Evolutionary conservation across 805 yeast genomes (phyloP), one percentile per base, ranked within the genome.

Genomic region (Zygosaccharomyces pseudorouxii): DNA sequence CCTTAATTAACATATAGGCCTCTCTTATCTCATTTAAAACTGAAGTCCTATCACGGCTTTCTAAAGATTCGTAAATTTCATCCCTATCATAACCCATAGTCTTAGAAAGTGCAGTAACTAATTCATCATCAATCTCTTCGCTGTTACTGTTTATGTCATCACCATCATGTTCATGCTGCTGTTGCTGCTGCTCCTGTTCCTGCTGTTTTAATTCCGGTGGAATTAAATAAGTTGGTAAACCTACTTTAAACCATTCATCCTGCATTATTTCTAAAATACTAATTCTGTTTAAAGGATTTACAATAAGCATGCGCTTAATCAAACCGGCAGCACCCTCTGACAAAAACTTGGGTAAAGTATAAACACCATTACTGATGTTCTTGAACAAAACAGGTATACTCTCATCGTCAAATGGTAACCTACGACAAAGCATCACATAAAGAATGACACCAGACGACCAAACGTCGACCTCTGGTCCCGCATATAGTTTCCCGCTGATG

Each of bases 401-500:
- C 63, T 90, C 98, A 68, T 90, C 98, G 69, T 90, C 98, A 66
- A 90, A 90, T 11, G 98, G 98, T 59, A 90, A 76, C 58, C 97
- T 76, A 35, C 98, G 97, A 69, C 97, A 90, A 45, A 92, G 75
- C 97, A 90, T 90, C 46, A 90, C 98, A 59, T 90, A 92, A 47
- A 90, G 73, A 42, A 92, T 89, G 35, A 92, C 97, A 60, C 98
- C 98, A 63, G 96, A 86, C 0, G 95, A 86, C 98, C 98, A 90
- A 47, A 90, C 97, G 67, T 90, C 98, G 42, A 92, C 97, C 69
- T 92, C 97, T 2, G 98, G 97, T 8, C 98, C 98, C 2, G 97
- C 98, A 59, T 90, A 92, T 46, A 92, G 75, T 65, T 92, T 89
- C 30, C 97, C 97, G 52, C 90, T 81, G 49, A 90, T 90, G 25